Conservation (phyloP, 1,139 yeast species). For the Pichia sp. region DNA sequence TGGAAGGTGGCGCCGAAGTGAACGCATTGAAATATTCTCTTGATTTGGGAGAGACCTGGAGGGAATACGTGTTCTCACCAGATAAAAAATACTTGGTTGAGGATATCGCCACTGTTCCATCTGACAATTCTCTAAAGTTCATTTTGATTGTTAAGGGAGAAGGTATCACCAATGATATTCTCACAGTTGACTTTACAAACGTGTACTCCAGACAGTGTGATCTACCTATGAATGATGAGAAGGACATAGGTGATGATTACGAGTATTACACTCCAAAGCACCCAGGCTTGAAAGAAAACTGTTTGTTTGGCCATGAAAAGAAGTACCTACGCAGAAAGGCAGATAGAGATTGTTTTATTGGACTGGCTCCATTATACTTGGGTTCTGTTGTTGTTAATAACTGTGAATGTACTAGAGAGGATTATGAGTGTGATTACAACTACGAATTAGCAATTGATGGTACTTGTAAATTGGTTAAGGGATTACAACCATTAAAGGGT, state of each 20-base stretch:
- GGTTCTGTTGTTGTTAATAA: conserved; percentile 55
- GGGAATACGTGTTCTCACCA: conserved; percentile 47
- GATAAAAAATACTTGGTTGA: conserved; percentile 48
- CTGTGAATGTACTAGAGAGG: conserved; percentile 82
- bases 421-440: conserved; percentile 92
- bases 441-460: conserved; percentile 66
- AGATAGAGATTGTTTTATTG: conserved; percentile 70
- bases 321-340: conserved; percentile 66
- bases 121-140: conserved; percentile 79
- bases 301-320: conserved; percentile 87
- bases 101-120: conserved; percentile 86
- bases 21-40: conserved; percentile 56
- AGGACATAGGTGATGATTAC: conserved; percentile 51
- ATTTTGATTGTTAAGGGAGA: conserved; percentile 42
- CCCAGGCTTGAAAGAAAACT: conserved; percentile 52
- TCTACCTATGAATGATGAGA: conserved; percentile 50
- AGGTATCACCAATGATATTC: conserved; percentile 31
- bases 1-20: conserved; percentile 50
- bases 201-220: conserved; percentile 63
- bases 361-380: conserved; percentile 60
- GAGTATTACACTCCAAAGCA: conserved; percentile 78
- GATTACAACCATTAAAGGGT: conserved; percentile 61
- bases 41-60: conserved; percentile 80
- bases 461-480: conserved; percentile 75
- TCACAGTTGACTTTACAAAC: conserved; percentile 65